Conservation (phyloP, 2,329 filamentous ascomycete genomes). For the Geosmithia morbida region DNA sequence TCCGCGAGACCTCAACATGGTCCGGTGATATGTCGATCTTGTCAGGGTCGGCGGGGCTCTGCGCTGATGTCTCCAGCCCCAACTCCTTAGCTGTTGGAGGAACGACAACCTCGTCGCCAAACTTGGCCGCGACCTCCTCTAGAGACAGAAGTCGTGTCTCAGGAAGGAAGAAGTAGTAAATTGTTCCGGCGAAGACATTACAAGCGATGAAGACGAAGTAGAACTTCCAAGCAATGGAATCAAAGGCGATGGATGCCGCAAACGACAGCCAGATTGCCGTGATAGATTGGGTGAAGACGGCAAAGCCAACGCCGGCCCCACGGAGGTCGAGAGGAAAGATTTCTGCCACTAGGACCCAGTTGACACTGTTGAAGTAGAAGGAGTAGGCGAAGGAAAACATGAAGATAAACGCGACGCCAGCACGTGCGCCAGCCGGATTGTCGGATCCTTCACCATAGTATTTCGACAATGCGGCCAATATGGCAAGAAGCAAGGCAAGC, state of each 20-base stretch:
- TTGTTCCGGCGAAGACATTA: slow-evolving; percentile 12
- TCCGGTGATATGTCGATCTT: slow-evolving; percentile 1
- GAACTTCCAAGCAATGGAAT: slow-evolving; percentile 13
- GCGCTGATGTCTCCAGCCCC: not conserved
- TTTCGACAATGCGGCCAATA: slow-evolving; percentile 9
- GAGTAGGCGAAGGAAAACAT: slow-evolving; percentile 11
- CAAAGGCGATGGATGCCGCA: slow-evolving; percentile 12
- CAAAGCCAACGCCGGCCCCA: slow-evolving; percentile 10
- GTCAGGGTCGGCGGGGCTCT: not conserved
- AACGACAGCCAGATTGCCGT: slow-evolving; percentile 16
- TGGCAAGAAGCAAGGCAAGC: slow-evolving; percentile 5
- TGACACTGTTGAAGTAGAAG: slow-evolving; percentile 14
- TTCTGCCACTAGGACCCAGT: slow-evolving; percentile 12
- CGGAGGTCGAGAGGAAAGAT: slow-evolving; percentile 11
- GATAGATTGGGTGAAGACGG: slow-evolving; percentile 12
- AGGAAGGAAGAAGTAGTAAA: slow-evolving; percentile 18
- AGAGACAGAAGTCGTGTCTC: slow-evolving; percentile 17
- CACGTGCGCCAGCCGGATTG: slow-evolving; percentile 6
- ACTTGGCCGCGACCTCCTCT: slow-evolving; percentile 16
- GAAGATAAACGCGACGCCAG: slow-evolving; percentile 14
- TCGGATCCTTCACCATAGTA: slow-evolving; percentile 4
- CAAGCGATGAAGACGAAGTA: slow-evolving; percentile 18
- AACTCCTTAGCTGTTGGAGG: slow-evolving; percentile 1
- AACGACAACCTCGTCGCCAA: slow-evolving; percentile 12
- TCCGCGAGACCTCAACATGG: slow-evolving; percentile 3